Evolutionary conservation across 805 yeast genomes (phyloP).

Genomic region (Kodamaea hsintzibuensis): DNA sequence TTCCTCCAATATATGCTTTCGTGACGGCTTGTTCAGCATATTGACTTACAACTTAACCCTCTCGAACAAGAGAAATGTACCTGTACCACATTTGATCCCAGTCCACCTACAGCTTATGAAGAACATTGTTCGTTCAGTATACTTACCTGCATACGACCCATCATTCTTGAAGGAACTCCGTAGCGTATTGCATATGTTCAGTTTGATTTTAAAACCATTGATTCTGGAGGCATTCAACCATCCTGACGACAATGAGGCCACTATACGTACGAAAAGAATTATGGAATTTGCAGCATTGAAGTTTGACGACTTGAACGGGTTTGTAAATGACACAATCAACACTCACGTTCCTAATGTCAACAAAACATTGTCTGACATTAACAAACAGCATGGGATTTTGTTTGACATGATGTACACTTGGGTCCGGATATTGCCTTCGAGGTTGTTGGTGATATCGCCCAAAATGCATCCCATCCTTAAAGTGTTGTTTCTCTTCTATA

Average conservation of each 20-base stretch:
- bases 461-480: conserved; percentile 33
- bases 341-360: conserved; percentile 29
- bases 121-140: conserved; percentile 34
- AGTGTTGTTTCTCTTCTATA: conserved; percentile 33
- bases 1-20: conserved; percentile 36
- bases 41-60: conserved; percentile 27
- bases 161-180: conserved; percentile 31
- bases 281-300: conserved; percentile 12
- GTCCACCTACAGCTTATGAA: conserved; percentile 36
- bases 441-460: conserved; percentile 22
- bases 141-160: conserved; percentile 38
- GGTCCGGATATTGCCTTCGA: conserved; percentile 36
- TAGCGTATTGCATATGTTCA: conserved; percentile 25
- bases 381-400: conserved; percentile 32
- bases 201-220: conserved; percentile 12
- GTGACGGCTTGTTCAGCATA: conserved; percentile 41
- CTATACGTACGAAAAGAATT: not conserved
- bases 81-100: conserved; percentile 23
- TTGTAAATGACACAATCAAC: conserved; percentile 24
- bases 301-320: conserved; percentile 24
- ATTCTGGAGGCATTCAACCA: not conserved
- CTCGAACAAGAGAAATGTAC: conserved; percentile 13
- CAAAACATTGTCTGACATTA: conserved; percentile 23
- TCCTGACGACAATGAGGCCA: not conserved
- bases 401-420: conserved; percentile 37